These are phyloP conservation scores for Heliamphora exappendiculata DNA, from an alignment of 148 eudicot species.

Conservation along the genomic window DNA sequence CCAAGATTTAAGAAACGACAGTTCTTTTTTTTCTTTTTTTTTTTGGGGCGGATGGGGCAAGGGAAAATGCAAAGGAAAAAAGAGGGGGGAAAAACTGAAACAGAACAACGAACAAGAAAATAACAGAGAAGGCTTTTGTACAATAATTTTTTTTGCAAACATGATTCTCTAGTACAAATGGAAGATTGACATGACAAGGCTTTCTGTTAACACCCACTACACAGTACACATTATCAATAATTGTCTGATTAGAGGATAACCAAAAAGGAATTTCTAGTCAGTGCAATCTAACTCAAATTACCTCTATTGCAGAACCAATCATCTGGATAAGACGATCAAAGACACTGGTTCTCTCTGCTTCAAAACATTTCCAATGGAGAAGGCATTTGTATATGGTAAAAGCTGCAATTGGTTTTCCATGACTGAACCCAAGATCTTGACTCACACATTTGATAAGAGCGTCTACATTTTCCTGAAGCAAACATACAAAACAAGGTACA, in stretches of 20 bases:
- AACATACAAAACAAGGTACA: neutral
- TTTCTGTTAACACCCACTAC: neutral
- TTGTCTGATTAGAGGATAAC: neutral
- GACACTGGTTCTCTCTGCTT: slow-evolving; percentile 74
- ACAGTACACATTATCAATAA: neutral
- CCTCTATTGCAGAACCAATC: slow-evolving; percentile 86
- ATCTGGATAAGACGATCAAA: slow-evolving; percentile 83
- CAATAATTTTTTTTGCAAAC: neutral
- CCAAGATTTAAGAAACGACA: too few relatives aligned
- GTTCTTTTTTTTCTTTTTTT: too few relatives aligned
- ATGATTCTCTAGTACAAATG: slow-evolving; percentile 1
- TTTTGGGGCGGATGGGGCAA: too few relatives aligned
- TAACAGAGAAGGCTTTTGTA: too few relatives aligned
- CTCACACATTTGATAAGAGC: slow-evolving; percentile 55
- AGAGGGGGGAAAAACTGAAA: too few relatives aligned
- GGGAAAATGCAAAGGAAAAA: too few relatives aligned
- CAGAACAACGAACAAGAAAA: too few relatives aligned
- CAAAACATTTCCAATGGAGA: slow-evolving; percentile 80
- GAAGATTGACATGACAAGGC: neutral
- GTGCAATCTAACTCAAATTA: slow-evolving; percentile 13
- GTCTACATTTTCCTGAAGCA: slow-evolving; percentile 64
- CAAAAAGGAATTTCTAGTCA: neutral
- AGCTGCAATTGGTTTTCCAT: slow-evolving; percentile 87
- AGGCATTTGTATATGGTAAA: slow-evolving; percentile 86
- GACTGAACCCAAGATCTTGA: slow-evolving; percentile 73